These are phyloP conservation scores for Aspergillus nidulans DNA, from an alignment of 495 filamentous ascomycete genomes.

Conservation along the genomic window DNA sequence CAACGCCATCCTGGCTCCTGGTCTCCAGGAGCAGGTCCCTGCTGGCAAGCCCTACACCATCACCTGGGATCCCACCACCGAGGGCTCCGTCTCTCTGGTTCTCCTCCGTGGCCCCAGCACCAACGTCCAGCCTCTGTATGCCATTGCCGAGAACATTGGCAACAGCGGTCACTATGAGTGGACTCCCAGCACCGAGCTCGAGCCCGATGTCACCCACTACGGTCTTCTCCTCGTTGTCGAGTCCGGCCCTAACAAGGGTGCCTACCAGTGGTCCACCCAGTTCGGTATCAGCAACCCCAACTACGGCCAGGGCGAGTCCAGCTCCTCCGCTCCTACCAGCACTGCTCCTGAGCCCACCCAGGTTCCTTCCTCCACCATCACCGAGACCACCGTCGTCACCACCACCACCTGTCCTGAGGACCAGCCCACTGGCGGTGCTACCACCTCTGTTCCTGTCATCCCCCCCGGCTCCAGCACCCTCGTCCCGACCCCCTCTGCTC, in stretches of 20 bases:
- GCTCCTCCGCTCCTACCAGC: slow-evolving; percentile 9
- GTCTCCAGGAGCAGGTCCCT: slow-evolving; percentile 48
- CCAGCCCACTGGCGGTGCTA: slow-evolving; percentile 22
- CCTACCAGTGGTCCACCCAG: slow-evolving; percentile 65
- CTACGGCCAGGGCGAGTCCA: slow-evolving; percentile 19
- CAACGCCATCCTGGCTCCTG: slow-evolving; percentile 54
- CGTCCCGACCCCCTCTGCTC: slow-evolving; percentile 18
- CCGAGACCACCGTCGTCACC: slow-evolving; percentile 18
- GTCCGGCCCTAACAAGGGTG: slow-evolving; percentile 40
- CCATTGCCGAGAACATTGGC: slow-evolving; percentile 50
- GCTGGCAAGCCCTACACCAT: slow-evolving; percentile 55
- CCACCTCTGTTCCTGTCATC: background rate
- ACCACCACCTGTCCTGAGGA: slow-evolving; percentile 11
- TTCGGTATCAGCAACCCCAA: slow-evolving; percentile 58
- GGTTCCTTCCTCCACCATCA: slow-evolving; percentile 12
- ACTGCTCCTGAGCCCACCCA: slow-evolving; percentile 16
- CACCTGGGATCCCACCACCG: slow-evolving; percentile 52
- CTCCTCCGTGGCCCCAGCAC: slow-evolving; percentile 57
- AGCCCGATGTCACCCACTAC: slow-evolving; percentile 52
- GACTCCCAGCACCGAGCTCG: slow-evolving; percentile 48
- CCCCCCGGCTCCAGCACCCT: slow-evolving; percentile 19
- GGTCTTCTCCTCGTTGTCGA: slow-evolving; percentile 64
- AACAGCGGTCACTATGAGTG: slow-evolving; percentile 59
- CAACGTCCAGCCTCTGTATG: slow-evolving; percentile 51
- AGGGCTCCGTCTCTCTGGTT: slow-evolving; percentile 52